Evolutionary conservation across 768 basidiomycete genomes (phyloP), one percentile per base, ranked within the genome.

Genomic region (Suillus bovinus): DNA sequence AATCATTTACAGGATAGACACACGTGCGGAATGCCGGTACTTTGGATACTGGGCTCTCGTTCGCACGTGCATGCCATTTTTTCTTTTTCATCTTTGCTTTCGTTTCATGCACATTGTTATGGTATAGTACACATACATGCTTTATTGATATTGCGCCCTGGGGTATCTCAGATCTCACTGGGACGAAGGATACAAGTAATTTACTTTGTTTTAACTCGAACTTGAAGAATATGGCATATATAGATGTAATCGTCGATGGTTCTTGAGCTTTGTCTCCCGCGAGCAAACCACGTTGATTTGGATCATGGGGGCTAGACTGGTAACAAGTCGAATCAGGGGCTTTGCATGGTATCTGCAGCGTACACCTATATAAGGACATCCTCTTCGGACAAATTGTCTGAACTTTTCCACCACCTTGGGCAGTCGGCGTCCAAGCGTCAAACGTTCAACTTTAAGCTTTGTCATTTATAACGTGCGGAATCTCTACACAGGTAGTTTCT

Each of bases 201-300:
- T 31, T 52, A 52, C 34, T 38, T 17, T 27, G 34, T 55, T 55
- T n/a, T 55, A 55, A 55, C 34, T 36, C 34, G 34, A 54, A 36
- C 53, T 36, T 33, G 53, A 55, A 38, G 54, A 55, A 55, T 34
- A n/a, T n/a, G n/a, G n/a, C n/a, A n/a, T n/a, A 34, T 34, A 34
- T 36, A 55, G 14, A 36, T 55, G 54, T 55, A 55, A 52, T 52
- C n/a, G 10, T 52, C 31, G 49, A 20, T 47, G 22, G n/a, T 46
- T n/a, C n/a, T 13, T 22, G 33, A 34, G 33, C 10, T 34, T 34
- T 10, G 33, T 34, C 33, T n/a, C 33, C 33, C 33, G 33, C 9
- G 33, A 33, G 33, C 8, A 33, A 33, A 33, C 33, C 9, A 34
- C 10, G 33, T 34, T 34, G 33, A 34, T 5, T 34, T 10, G 33